Conservation (phyloP, 179 eudicot genomes). For the Monotropa hypopitys region DNA sequence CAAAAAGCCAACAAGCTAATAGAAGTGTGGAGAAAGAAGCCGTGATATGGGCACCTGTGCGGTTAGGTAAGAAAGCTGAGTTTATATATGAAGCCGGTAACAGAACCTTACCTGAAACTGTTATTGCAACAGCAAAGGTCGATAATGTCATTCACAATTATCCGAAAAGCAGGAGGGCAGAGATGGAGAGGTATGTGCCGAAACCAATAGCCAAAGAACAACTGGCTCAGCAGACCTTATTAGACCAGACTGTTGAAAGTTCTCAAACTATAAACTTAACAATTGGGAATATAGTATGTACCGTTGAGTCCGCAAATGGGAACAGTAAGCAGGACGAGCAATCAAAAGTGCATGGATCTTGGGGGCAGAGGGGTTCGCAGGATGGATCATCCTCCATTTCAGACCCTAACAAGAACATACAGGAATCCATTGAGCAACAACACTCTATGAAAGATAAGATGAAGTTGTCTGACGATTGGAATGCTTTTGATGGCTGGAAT, state of each 20-base stretch:
- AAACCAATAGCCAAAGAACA: conserved; percentile 73
- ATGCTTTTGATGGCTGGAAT: too few relatives aligned
- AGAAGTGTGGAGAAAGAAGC: conserved; percentile 44
- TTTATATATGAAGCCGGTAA: conserved; percentile 22
- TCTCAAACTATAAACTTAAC: conserved; percentile 14
- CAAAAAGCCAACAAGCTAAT: conserved; percentile 48
- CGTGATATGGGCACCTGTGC: conserved; percentile 87
- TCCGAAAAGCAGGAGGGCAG: conserved; percentile 75
- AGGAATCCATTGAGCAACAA: conserved; percentile 14
- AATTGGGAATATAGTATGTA: conserved; percentile 18
- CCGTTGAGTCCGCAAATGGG: conserved; percentile 23
- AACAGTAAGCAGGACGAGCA: conserved; percentile 32
- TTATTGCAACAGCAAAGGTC: conserved; percentile 19
- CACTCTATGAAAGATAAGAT: conserved; percentile 20
- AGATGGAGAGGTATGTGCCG: conserved; percentile 91
- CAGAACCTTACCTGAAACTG: conserved; percentile 24
- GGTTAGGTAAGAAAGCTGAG: conserved; percentile 41
- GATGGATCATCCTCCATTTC: conserved; percentile 17
- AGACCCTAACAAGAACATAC: conserved; percentile 23
- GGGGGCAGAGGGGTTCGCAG: conserved; percentile 49
- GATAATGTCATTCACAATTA: conserved; percentile 33
- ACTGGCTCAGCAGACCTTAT: conserved; percentile 49
- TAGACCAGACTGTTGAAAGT: conserved; percentile 26
- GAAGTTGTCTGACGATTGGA: conserved; percentile 10
- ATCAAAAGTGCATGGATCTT: conserved; percentile 39